Evolutionary conservation across 1,284 basidiomycete species (phyloP).

Genomic region (Limonomyces culmigenus): DNA sequence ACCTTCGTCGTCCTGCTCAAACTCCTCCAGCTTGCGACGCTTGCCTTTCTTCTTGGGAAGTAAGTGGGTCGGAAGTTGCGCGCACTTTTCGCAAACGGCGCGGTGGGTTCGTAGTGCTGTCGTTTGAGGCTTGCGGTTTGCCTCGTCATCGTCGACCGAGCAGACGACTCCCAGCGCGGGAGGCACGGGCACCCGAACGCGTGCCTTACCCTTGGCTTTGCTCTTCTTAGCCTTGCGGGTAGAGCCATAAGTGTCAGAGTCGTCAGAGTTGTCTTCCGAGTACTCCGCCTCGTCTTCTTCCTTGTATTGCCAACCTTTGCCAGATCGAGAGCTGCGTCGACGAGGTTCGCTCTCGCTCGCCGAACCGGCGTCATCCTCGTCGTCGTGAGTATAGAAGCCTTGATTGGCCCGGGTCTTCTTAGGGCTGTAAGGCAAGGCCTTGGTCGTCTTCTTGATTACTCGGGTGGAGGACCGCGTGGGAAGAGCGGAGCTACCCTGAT

Average conservation of each 20-base stretch:
- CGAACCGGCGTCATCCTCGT: conserved; percentile 13
- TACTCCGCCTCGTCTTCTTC: conserved; percentile 20
- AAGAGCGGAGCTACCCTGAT: conserved; percentile 14
- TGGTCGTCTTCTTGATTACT: conserved; percentile 4
- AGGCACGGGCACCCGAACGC: conserved; percentile 25
- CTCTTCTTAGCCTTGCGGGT: conserved; percentile 12
- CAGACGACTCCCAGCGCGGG: conserved; percentile 57
- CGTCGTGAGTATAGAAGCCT: conserved; percentile 19
- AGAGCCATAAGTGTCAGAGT: conserved; percentile 12
- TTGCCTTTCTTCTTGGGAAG: conserved; percentile 18
- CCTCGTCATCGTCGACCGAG: conserved; percentile 33
- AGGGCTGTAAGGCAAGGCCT: conserved; percentile 39
- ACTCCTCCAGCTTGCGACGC: conserved; percentile 24
- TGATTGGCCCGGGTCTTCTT: conserved; percentile 31
- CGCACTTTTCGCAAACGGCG: conserved; percentile 54
- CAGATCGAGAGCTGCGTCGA: too few relatives aligned
- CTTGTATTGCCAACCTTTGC: too few relatives aligned
- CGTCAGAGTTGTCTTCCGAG: conserved; percentile 7
- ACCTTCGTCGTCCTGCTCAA: conserved; percentile 41
- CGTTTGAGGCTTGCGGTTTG: conserved; percentile 42
- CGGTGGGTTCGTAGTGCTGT: conserved; percentile 42
- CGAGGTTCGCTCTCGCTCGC: too few relatives aligned
- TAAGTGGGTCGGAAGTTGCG: conserved; percentile 39
- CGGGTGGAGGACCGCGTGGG: conserved; percentile 6
- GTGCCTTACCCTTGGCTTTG: conserved; percentile 6